These are phyloP conservation scores for Jackrogersella minutella DNA, from an alignment of 495 filamentous ascomycete genomes.

Conservation along the genomic window DNA sequence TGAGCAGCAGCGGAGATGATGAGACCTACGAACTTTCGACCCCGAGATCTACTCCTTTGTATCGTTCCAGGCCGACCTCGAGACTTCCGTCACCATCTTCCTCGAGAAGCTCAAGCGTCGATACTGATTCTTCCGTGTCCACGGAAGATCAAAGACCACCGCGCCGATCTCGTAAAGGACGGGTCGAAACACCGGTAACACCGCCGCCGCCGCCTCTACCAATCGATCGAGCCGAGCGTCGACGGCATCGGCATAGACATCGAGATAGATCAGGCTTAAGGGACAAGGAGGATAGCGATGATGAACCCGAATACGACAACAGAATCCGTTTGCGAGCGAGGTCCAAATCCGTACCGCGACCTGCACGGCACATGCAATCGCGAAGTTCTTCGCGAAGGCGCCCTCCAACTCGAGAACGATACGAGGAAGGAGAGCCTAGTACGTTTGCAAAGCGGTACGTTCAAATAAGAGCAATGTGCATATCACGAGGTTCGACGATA, in stretches of 20 bases:
- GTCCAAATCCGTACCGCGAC: slow-evolving; percentile 33
- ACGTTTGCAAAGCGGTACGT: slow-evolving; percentile 52
- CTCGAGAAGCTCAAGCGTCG: slow-evolving; percentile 49
- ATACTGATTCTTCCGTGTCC: slow-evolving; percentile 50
- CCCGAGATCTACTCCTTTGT: slow-evolving; percentile 48
- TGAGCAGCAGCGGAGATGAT: slow-evolving; percentile 38
- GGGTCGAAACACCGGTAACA: slow-evolving; percentile 25
- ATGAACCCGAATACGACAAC: slow-evolving; percentile 35
- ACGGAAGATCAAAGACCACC: slow-evolving; percentile 46
- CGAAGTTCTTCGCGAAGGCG: slow-evolving; percentile 37
- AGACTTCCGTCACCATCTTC: slow-evolving; percentile 49
- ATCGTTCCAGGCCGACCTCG: slow-evolving; percentile 53
- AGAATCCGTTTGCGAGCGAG: slow-evolving; percentile 37
- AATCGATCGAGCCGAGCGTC: slow-evolving; percentile 27
- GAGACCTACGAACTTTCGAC: slow-evolving; percentile 46
- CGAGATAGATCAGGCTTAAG: slow-evolving; percentile 32
- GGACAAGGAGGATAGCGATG: slow-evolving; percentile 43
- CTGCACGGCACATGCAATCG: slow-evolving; percentile 27
- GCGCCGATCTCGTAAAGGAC: slow-evolving; percentile 31
- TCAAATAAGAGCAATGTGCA: background rate
- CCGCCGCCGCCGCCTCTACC: slow-evolving; percentile 26
- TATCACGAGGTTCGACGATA: background rate
- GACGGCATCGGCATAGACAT: slow-evolving; percentile 35
- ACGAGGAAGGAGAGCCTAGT: slow-evolving; percentile 46
- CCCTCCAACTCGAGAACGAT: slow-evolving; percentile 29